A percentile compares a stretch with the other conserved stretches of the same genome.
phyloP scores from a whole-genome alignment of 345 rosid genomes.

The Populus davidiana region DNA sequence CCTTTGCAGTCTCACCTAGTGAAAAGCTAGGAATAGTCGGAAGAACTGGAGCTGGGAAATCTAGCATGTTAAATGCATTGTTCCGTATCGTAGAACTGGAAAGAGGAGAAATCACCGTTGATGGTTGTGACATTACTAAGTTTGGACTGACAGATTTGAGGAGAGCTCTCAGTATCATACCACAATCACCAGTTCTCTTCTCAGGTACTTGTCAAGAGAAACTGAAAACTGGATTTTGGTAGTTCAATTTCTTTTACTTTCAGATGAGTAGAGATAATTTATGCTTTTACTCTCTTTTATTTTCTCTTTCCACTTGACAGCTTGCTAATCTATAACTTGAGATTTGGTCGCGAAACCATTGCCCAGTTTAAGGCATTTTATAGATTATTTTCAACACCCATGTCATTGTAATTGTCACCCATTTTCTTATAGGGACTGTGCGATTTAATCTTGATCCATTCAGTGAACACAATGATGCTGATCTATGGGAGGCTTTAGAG shows the following conservation, averaged over 20 bases:
- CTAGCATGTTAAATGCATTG: conserved; percentile 92
- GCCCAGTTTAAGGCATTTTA: neutral
- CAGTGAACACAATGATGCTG: conserved; percentile 89
- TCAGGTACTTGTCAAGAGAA: conserved; percentile 50
- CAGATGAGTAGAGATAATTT: neutral
- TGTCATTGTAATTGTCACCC: neutral
- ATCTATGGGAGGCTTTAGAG: conserved; percentile 97
- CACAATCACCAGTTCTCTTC: conserved; percentile 98
- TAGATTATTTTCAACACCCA: neutral
- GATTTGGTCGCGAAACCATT: neutral
- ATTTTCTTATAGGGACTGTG: conserved; percentile 60
- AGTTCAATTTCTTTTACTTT: neutral
- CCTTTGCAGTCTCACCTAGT: conserved; percentile 72
- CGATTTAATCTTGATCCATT: conserved; percentile 98
- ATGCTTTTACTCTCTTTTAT: neutral
- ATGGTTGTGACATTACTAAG: conserved; percentile 72
- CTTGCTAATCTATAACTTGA: neutral
- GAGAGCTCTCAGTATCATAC: conserved; percentile 88
- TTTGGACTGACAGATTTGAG: conserved; percentile 88
- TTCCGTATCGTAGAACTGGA: conserved; percentile 91
- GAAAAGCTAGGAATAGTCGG: conserved; percentile 97
- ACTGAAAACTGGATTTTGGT: neutral
- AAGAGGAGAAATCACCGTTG: conserved; percentile 81
- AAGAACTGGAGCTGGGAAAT: conserved; percentile 99
- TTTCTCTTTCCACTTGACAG: neutral